Evolutionary conservation across 495 filamentous ascomycete species (phyloP), one percentile per base, ranked within the genome.

Genomic region (Daldinia grandis): DNA sequence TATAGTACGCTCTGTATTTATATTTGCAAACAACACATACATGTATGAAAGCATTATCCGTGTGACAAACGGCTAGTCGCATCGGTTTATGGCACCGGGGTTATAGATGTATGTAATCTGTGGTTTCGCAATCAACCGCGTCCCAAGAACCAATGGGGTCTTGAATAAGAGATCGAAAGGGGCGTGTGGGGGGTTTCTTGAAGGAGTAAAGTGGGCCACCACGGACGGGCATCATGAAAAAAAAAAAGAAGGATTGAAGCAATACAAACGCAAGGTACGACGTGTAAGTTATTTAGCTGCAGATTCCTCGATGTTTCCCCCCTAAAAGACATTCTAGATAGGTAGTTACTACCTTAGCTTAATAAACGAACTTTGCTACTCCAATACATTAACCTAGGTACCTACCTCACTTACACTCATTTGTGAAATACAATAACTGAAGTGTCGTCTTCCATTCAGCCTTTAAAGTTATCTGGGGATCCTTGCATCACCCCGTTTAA

Each of bases 241-340:
- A 61, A 67, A 57, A 35, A 54, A 33, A 24, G 38, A 37, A 64
- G 49, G 60, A n/a, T n/a, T n/a, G n/a, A 72, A 64, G 50, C 31
- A 62, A 60, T 56, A 61, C 69, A 72, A 72, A 72, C 69, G 69
- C 69, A 72, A 68, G 69, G 64, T 71, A 71, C 68, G 68, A 71
- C 58, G n/a, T 71, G 58, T 44, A 66, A 25, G 49, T 30, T 53
- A 51, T 58, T 64, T 72, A 72, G 64, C 59, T 72, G 64, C 60
- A 68, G 60, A 42, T 58, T 58, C 24, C 38, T 62, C 17, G 0
- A 56, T 68, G 64, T 62, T 61, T 56, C 37, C 21, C 21, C 55
- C 51, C 30, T 42, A 47, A 47, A n/a, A n/a, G n/a, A 47, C 8
- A 47, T 28, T 27, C 17, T 53, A 50, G 47, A 14, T 30, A 53